Conservation (phyloP, 306 rosid species). For the Oemleria cerasiformis region DNA sequence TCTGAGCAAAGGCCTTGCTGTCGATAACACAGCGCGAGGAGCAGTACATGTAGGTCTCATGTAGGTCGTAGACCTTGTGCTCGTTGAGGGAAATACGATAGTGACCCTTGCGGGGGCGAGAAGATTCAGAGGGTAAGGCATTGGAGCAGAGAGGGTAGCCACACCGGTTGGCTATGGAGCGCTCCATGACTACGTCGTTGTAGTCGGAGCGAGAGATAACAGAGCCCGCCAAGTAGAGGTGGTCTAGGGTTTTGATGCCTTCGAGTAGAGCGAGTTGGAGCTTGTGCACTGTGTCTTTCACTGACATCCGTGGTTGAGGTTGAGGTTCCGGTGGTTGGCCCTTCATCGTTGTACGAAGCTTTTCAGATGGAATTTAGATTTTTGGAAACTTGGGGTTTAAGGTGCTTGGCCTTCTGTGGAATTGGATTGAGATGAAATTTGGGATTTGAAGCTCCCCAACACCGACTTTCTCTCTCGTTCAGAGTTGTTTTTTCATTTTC, state of each 20-base stretch:
- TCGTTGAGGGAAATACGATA: conserved; percentile 76
- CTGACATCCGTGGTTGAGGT: conserved; percentile 13
- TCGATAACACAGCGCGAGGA: conserved; percentile 62
- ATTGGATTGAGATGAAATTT: neutral
- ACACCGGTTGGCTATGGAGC: conserved; percentile 57
- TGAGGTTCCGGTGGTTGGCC: conserved; percentile 28
- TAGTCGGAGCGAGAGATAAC: conserved; percentile 76
- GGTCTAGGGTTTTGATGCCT: conserved; percentile 62
- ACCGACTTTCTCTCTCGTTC: neutral
- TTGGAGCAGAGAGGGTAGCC: conserved; percentile 61
- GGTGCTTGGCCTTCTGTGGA: neutral
- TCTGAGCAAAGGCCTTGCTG: conserved; percentile 60
- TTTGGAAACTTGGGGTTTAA: neutral
- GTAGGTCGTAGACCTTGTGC: conserved; percentile 75
- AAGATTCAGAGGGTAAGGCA: conserved; percentile 43
- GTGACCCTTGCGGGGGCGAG: conserved; percentile 55
- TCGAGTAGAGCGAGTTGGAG: conserved; percentile 68
- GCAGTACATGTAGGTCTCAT: conserved; percentile 76
- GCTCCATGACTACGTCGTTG: conserved; percentile 80
- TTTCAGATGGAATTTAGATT: neutral
- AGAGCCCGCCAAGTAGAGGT: conserved; percentile 73
- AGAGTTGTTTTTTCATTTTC: too few species aligned
- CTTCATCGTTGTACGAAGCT: conserved; percentile 40
- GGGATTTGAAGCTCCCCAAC: neutral
- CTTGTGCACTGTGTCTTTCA: conserved; percentile 57